Evolutionary conservation across 164 flowering plant species (phyloP), one percentile per base, ranked within the genome.

Genomic region (Nymphaea thermarum): DNA sequence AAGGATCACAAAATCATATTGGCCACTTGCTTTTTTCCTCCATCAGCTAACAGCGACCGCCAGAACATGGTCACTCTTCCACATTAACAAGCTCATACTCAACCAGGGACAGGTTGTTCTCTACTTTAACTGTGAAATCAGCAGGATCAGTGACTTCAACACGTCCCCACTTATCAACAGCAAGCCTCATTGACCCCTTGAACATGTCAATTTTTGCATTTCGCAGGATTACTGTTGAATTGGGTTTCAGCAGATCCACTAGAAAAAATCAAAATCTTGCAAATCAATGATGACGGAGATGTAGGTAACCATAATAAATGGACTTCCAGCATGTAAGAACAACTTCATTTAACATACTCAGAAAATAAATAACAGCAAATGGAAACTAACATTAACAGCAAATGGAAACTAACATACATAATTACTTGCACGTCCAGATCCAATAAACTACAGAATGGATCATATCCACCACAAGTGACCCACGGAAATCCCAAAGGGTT

Each of bases 131-230:
- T 1, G 74, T 72, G 73, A 78, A 78, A 59, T 43, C 72, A 25
- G 78, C 81, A 41, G 78, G 76, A 57, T 75, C 76, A 57, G 74
- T 72, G 65, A 75, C 81, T 68, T 78, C 81, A 65, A 78, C 76
- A 63, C 78, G 78, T 12, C 80, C 80, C 80, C 80, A 78, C 60
- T 78, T 78, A 74, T 78, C 80, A 16, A 78, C 80, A 15, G 76
- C 80, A 68, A 78, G 77, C 78, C 80, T 78, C 80, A 78, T 78
- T 42, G 79, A 78, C 43, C 81, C 81, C 72, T 78, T 78, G 69
- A 75, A 78, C 81, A 78, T 78, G 70, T 78, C 78, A 43, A 75
- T 72, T 64, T 78, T 78, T 6, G 78, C 76, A 63, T 75, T 75
- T 6, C 79, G 75, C 64, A 79, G 71, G 60, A 76, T 74, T 44